A percentile compares a stretch with the other conserved stretches of the same genome.
Conservation (phyloP, 306 rosid genomes). For the Quercus wislizeni region DNA sequence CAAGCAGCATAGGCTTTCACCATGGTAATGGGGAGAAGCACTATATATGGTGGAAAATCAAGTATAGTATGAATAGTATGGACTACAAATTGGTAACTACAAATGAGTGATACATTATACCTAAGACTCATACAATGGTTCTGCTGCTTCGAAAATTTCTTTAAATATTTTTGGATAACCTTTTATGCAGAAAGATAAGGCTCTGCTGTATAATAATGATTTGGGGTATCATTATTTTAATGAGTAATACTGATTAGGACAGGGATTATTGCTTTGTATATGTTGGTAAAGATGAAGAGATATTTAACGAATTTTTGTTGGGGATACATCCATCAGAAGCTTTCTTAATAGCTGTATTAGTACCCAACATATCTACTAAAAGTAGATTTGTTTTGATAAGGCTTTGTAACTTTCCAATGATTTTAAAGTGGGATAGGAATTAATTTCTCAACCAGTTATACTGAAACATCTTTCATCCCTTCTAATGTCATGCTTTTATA, state of each 20-base stretch:
- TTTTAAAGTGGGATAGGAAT: neutral
- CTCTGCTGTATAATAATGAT: conserved; percentile 9
- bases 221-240: neutral
- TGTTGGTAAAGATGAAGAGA: no score
- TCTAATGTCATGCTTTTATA: no score
- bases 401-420: neutral
- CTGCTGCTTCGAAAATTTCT: no score
- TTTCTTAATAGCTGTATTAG: neutral
- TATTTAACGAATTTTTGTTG: no score
- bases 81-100: neutral
- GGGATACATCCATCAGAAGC: neutral
- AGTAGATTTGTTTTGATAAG: neutral
- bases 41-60: neutral
- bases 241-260: neutral
- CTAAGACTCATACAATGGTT: no score
- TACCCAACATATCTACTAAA: neutral
- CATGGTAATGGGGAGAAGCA: no score
- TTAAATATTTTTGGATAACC: no score
- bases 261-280: no score
- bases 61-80: no score
- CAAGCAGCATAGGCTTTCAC: no score
- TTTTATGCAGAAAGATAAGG: neutral
- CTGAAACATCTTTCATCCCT: neutral
- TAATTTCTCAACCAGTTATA: neutral
- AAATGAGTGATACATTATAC: neutral